A percentile compares a stretch with the other conserved stretches of the same genome.
These are phyloP conservation scores for Fusarium avenaceum DNA, from an alignment of 2,329 filamentous ascomycete species.

Conservation along the genomic window DNA sequence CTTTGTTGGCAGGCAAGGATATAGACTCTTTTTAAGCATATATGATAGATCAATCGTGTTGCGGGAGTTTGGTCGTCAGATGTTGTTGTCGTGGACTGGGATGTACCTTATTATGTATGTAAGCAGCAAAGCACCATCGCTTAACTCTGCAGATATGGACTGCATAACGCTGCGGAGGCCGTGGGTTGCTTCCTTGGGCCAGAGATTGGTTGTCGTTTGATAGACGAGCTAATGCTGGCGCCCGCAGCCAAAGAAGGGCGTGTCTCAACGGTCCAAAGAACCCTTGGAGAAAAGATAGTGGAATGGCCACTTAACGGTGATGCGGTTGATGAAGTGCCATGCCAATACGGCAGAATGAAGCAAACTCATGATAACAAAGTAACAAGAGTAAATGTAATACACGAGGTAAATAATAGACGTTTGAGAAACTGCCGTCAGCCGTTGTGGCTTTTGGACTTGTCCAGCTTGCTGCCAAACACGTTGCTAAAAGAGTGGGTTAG, in stretches of 20 bases:
- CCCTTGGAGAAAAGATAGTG: not conserved
- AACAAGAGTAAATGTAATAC: not conserved
- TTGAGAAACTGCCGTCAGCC: slow-evolving; percentile 34
- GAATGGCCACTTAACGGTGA: not conserved
- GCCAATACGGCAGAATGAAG: too few relatives aligned
- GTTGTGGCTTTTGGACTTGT: slow-evolving; percentile 34
- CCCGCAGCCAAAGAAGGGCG: slow-evolving; percentile 25
- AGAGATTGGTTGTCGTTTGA: slow-evolving; percentile 26
- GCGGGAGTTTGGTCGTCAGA: slow-evolving; percentile 2
- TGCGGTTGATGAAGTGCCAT: not conserved
- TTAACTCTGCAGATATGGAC: slow-evolving; percentile 29
- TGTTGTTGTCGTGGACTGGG: not conserved
- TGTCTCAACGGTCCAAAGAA: slow-evolving; percentile 19
- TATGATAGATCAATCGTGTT: slow-evolving; percentile 21
- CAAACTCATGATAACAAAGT: too few relatives aligned
- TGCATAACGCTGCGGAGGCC: slow-evolving; percentile 24
- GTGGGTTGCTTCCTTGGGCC: slow-evolving; percentile 17
- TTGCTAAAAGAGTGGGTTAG: slow-evolving; percentile 29
- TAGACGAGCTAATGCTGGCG: slow-evolving; percentile 26
- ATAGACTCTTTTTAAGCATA: slow-evolving; percentile 12
- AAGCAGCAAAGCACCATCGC: slow-evolving; percentile 8
- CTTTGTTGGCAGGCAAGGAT: slow-evolving; percentile 1
- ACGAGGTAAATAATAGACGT: slow-evolving; percentile 5
- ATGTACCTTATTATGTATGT: slow-evolving; percentile 13
- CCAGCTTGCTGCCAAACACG: slow-evolving; percentile 32